A percentile compares a stretch with the other conserved stretches of the same genome.
Conservation (phyloP, 106 monocot species). For the Phalaenopsis equestris region DNA sequence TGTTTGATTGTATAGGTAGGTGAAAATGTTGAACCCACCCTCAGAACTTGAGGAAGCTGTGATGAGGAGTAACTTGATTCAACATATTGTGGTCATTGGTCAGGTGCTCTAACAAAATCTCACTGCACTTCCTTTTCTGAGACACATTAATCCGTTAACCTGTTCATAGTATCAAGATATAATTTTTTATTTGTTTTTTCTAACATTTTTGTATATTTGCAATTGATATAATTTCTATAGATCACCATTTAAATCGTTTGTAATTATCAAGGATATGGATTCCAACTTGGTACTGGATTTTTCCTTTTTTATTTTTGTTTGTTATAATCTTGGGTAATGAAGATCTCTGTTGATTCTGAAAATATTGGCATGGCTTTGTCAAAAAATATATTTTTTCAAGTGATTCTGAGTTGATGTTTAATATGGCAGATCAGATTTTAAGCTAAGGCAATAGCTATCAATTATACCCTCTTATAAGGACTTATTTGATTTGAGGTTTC, state of each 20-base stretch:
- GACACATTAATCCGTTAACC: neutral
- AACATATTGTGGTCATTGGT: too few species aligned
- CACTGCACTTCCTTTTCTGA: neutral
- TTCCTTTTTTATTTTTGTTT: neutral
- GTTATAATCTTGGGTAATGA: neutral
- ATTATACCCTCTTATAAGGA: too few species aligned
- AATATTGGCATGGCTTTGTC: too few species aligned
- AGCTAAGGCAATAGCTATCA: too few species aligned
- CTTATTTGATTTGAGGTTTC: too few species aligned
- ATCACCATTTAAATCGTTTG: neutral
- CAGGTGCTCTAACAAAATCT: slow-evolving; percentile 31
- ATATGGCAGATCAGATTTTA: too few species aligned
- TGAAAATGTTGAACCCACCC: slow-evolving; percentile 72
- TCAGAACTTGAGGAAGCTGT: slow-evolving; percentile 86
- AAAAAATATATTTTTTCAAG: too few species aligned
- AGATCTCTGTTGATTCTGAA: neutral
- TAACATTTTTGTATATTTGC: neutral
- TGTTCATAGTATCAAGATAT: neutral
- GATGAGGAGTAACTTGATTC: slow-evolving; percentile 56
- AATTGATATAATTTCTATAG: neutral
- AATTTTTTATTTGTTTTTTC: neutral
- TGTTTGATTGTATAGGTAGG: slow-evolving; percentile 54
- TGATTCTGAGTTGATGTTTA: too few species aligned
- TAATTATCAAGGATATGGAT: neutral
- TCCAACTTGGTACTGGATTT: neutral